Evolutionary conservation across 164 flowering plant genomes (phyloP).

Genomic region (Hamamelis virginiana): DNA sequence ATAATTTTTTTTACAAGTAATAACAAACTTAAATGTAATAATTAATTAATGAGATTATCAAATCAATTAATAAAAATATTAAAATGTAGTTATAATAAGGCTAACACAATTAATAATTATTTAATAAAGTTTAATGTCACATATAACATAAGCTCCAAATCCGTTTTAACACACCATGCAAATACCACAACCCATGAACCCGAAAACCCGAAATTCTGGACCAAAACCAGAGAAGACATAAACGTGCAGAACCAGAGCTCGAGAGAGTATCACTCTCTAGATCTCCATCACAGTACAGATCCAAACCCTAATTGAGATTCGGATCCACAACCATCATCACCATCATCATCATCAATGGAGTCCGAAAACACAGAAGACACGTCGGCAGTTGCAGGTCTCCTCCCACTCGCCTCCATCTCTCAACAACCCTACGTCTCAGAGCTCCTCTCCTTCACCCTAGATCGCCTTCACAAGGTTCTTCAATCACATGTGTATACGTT

Average conservation of each 20-base stretch:
- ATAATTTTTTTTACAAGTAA: no score
- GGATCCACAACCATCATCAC: conserved; percentile 1
- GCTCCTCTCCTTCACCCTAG: conserved; percentile 98
- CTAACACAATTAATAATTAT: no score
- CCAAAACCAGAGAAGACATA: not conserved
- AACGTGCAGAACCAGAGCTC: not conserved
- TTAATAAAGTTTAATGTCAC: no score
- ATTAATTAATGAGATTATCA: no score
- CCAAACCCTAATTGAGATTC: not conserved
- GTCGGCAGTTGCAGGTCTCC: conserved; percentile 35
- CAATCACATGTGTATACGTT: not conserved
- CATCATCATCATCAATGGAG: conserved; percentile 30
- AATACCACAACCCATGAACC: not conserved
- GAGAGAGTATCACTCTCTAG: not conserved
- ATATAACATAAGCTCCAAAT: no score
- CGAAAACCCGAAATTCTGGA: not conserved
- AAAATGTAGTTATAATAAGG: no score
- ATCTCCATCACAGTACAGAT: conserved; percentile 4
- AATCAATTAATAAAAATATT: no score
- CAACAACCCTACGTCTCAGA: conserved; percentile 97
- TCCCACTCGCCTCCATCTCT: conserved; percentile 68
- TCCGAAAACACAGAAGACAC: conserved; percentile 32
- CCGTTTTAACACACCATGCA: no score
- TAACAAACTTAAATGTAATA: no score
- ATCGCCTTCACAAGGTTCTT: conserved; percentile 93